phyloP scores from a whole-genome alignment of 768 basidiomycete species.

The Lentinula boryana region DNA sequence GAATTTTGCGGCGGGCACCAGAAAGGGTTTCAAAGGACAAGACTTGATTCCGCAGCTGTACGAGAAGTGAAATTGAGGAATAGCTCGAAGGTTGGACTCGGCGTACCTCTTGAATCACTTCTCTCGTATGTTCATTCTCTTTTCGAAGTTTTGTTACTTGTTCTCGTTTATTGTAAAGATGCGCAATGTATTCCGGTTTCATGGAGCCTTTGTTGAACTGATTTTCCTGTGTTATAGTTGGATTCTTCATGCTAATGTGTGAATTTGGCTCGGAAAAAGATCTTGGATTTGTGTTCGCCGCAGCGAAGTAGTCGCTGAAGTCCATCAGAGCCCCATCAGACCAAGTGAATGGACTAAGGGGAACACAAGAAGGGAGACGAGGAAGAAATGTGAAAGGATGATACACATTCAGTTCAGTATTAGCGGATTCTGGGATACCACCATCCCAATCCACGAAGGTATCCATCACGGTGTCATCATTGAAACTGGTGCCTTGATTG shows the following conservation, averaged over 20 bases:
- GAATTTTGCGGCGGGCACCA: neutral
- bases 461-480: neutral
- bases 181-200: neutral
- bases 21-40: neutral
- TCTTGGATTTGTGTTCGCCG: neutral
- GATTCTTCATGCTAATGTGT: neutral
- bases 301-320: no score
- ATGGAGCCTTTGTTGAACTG: no score
- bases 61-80: neutral
- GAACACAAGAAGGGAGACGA: neutral
- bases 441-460: neutral
- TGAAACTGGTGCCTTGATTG: neutral
- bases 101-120: neutral
- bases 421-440: neutral
- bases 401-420: neutral
- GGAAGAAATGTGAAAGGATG: neutral
- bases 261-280: neutral
- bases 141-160: neutral
- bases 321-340: neutral
- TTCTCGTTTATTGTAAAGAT: neutral
- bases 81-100: neutral
- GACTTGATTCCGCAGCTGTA: neutral
- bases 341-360: neutral
- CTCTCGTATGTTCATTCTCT: neutral
- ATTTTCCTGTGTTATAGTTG: neutral